phyloP scores from a whole-genome alignment of 2,329 filamentous ascomycete genomes.

The Xylaria sp. region DNA sequence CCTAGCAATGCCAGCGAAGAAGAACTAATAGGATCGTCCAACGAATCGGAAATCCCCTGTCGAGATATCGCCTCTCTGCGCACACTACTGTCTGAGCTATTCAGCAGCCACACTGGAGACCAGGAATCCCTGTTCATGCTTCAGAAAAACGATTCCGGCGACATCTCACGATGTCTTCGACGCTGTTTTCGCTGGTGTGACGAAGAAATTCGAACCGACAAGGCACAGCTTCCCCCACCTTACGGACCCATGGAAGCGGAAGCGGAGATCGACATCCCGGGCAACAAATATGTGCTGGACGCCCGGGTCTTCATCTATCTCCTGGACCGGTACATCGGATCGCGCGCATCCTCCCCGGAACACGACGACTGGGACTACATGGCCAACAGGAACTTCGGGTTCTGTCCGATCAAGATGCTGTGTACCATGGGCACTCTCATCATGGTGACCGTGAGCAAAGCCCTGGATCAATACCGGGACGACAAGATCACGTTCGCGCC shows the following conservation, averaged over 20 bases:
- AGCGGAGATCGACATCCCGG: background rate
- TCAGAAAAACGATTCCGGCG: background rate
- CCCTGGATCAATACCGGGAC: background rate
- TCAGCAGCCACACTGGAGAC: background rate
- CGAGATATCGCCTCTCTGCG: background rate
- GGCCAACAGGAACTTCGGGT: background rate
- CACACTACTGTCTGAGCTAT: background rate
- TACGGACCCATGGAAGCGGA: conserved; percentile 10
- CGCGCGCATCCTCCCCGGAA: background rate
- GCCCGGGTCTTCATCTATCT: conserved; percentile 36
- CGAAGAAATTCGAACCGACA: conserved; percentile 6
- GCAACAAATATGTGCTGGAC: conserved; percentile 17
- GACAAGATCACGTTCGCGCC: background rate
- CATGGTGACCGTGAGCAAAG: background rate
- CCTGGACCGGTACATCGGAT: conserved; percentile 18
- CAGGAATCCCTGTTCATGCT: background rate
- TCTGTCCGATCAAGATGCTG: conserved; percentile 31
- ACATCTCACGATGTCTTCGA: conserved; percentile 15
- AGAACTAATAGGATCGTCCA: background rate
- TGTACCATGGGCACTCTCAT: conserved; percentile 38
- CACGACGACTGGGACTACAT: conserved; percentile 23
- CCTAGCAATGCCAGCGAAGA: conserved; percentile 1
- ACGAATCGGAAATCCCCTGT: background rate
- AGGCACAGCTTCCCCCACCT: background rate
- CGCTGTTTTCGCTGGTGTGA: conserved; percentile 31